Evolutionary conservation across 1,284 basidiomycete genomes (phyloP).

Genomic region (Fomitopsis pinicola): DNA sequence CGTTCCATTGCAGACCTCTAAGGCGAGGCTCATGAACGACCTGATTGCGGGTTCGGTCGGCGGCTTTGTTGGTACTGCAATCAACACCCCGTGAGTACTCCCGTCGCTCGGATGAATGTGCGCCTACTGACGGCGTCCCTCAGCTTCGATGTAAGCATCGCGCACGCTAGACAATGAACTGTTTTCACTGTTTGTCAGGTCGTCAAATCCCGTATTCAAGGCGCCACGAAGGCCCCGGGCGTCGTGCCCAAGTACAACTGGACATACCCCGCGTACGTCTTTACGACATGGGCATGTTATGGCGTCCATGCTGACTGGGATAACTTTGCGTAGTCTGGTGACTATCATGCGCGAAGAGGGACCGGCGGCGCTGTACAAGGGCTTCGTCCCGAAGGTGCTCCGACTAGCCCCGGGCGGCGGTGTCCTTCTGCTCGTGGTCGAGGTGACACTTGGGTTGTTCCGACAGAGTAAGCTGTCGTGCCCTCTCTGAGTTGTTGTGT

Average conservation of each 20-base stretch:
- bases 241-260: constrained; percentile 86
- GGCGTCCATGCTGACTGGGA: constrained; percentile 23
- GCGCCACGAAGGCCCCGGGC: constrained; percentile 61
- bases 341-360: constrained; percentile 92
- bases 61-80: constrained; percentile 81
- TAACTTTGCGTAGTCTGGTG: constrained; percentile 41
- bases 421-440: constrained; percentile 88
- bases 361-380: constrained; percentile 88
- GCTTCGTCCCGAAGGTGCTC: constrained; percentile 84
- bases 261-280: constrained; percentile 74
- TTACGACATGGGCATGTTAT: constrained; percentile 1
- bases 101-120: not conserved
- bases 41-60: constrained; percentile 89
- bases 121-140: not conserved
- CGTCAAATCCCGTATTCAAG: constrained; percentile 95
- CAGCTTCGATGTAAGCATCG: constrained; percentile 52
- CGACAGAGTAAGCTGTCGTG: constrained; percentile 47
- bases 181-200: constrained; percentile 44
- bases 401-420: constrained; percentile 93
- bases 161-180: not conserved
- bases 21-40: constrained; percentile 78
- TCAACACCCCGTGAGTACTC: constrained; percentile 72
- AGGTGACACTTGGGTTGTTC: constrained; percentile 75
- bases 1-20: constrained; percentile 46
- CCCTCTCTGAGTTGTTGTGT: no score